Conservation (phyloP, 2,329 filamentous ascomycete genomes). For the Zasmidium citrigriseum region DNA sequence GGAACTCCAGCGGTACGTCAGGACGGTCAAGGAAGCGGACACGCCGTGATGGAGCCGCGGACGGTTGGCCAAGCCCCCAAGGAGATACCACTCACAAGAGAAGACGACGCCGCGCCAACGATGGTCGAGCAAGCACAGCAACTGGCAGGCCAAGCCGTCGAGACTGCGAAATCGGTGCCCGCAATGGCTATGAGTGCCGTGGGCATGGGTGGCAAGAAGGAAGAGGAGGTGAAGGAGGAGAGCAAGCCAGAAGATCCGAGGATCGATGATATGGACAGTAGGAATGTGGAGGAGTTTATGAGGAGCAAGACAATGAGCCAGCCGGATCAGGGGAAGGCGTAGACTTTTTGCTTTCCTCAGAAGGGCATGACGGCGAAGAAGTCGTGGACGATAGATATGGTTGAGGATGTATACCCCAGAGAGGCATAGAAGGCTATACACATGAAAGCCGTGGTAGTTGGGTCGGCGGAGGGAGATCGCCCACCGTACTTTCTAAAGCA, state of each 20-base stretch:
- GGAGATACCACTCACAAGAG: conserved; percentile 39
- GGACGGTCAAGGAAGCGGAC: conserved; percentile 48
- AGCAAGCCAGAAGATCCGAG: conserved; percentile 28
- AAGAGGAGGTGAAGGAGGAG: conserved; percentile 27
- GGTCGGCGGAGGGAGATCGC: no score
- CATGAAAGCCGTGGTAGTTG: no score
- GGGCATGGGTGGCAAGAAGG: conserved; percentile 28
- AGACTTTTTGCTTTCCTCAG: no score
- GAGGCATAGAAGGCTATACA: neutral
- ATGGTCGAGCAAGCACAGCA: conserved; percentile 48
- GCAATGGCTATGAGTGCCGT: conserved; percentile 32
- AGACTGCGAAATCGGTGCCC: conserved; percentile 21
- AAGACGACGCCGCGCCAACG: conserved; percentile 36
- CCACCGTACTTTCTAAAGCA: no score
- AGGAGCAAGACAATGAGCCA: conserved; percentile 27
- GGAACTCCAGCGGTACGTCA: conserved; percentile 46
- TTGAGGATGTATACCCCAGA: neutral
- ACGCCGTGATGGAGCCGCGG: conserved; percentile 48
- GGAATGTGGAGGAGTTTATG: conserved; percentile 40
- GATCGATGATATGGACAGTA: conserved; percentile 33
- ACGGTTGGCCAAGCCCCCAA: conserved; percentile 54
- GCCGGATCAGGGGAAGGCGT: neutral
- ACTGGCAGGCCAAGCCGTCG: conserved; percentile 33
- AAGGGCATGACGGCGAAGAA: neutral
- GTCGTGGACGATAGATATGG: neutral